Percentiles rank a stretch among this genome's conserved stretches.
Evolutionary conservation across 2,329 filamentous ascomycete species (phyloP).

Genomic region (Coniochaeta pulveracea): DNA sequence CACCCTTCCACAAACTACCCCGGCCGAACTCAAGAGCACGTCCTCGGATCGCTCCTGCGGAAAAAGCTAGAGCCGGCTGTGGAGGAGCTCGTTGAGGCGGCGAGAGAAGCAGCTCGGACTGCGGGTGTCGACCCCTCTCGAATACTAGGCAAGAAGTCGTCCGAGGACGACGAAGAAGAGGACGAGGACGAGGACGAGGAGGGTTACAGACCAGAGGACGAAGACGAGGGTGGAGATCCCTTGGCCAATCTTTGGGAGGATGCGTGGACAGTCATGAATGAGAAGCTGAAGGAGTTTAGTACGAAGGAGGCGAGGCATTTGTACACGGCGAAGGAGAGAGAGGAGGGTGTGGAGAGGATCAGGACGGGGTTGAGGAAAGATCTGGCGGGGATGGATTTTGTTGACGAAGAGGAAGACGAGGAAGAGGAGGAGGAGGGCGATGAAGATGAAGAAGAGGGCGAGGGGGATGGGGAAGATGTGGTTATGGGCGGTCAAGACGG

Average conservation of each 20-base stretch:
- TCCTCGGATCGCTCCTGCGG: slow-evolving; percentile 60
- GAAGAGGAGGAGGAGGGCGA: slow-evolving; percentile 41
- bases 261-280: slow-evolving; percentile 18
- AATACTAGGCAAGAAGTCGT: slow-evolving; percentile 8
- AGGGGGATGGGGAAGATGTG: slow-evolving; percentile 16
- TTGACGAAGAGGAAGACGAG: slow-evolving; percentile 48
- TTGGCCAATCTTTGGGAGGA: slow-evolving; percentile 25
- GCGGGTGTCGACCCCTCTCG: slow-evolving; percentile 18
- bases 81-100: slow-evolving; percentile 60
- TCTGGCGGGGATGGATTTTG: slow-evolving; percentile 37
- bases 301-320: slow-evolving; percentile 44
- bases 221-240: slow-evolving; percentile 24
- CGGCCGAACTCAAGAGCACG: slow-evolving; percentile 52
- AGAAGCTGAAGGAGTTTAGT: slow-evolving; percentile 24
- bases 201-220: slow-evolving; percentile 16
- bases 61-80: slow-evolving; percentile 76
- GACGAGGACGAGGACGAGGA: slow-evolving; percentile 27
- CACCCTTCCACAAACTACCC: slow-evolving; percentile 70
- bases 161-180: slow-evolving; percentile 29
- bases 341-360: slow-evolving; percentile 54
- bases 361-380: slow-evolving; percentile 56
- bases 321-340: slow-evolving; percentile 62
- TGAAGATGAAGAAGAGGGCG: slow-evolving; percentile 25
- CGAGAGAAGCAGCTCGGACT: slow-evolving; percentile 33
- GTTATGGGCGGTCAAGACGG: slow-evolving; percentile 7